phyloP scores from a whole-genome alignment of 768 basidiomycete genomes.

The Phlegmacium glaucopus region DNA sequence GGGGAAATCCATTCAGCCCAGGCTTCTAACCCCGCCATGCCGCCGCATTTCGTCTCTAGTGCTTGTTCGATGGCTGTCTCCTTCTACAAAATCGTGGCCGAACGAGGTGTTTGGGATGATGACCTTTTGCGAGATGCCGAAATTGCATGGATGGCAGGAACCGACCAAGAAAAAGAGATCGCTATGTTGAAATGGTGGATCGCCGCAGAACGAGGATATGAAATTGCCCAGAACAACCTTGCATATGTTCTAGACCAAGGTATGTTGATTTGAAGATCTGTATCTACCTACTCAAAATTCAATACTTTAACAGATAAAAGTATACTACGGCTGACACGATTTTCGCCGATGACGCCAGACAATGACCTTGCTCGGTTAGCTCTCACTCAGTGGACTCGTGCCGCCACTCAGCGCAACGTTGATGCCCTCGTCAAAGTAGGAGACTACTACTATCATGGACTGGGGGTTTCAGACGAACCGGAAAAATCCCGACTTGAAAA shows the following conservation, averaged over 20 bases:
- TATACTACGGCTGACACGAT: slow-evolving; percentile 61
- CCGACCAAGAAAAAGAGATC: slow-evolving; percentile 69
- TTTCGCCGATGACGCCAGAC: slow-evolving; percentile 68
- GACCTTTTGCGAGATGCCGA: slow-evolving; percentile 82
- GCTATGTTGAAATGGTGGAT: slow-evolving; percentile 96
- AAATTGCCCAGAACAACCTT: slow-evolving; percentile 93
- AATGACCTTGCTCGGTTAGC: slow-evolving; percentile 83
- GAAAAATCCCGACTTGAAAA: slow-evolving; percentile 73
- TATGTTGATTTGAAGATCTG: slow-evolving; percentile 23
- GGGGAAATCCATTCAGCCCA: slow-evolving; percentile 73
- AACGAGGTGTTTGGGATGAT: slow-evolving; percentile 86
- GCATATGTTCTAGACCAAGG: slow-evolving; percentile 93
- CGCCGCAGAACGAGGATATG: slow-evolving; percentile 88
- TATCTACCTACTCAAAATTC: not conserved
- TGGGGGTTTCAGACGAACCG: slow-evolving; percentile 70
- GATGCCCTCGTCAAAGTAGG: slow-evolving; percentile 98
- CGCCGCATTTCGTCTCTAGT: slow-evolving; percentile 52
- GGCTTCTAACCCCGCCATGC: slow-evolving; percentile 41
- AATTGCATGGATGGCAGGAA: slow-evolving; percentile 63
- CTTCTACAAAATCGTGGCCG: slow-evolving; percentile 90
- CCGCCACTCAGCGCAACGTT: slow-evolving; percentile 91
- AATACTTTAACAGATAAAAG: slow-evolving; percentile 53
- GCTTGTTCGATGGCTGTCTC: slow-evolving; percentile 89
- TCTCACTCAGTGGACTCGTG: slow-evolving; percentile 91
- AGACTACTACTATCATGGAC: slow-evolving; percentile 93